Evolutionary conservation across 768 basidiomycete genomes (phyloP).

Genomic region (Antrodiella citrinella): DNA sequence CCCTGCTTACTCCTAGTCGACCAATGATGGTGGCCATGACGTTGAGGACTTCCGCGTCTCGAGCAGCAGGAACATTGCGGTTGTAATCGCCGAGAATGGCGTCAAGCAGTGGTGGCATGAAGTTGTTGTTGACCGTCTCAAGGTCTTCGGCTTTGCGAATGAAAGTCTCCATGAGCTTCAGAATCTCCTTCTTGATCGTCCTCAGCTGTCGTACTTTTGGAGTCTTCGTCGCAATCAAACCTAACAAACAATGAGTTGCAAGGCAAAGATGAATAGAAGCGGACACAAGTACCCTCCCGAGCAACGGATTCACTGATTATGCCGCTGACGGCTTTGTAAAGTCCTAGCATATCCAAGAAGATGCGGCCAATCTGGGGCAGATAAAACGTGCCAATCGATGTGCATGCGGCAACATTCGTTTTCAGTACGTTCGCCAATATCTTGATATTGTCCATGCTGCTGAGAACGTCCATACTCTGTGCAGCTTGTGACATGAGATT

Average conservation of each 20-base stretch:
- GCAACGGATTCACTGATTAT: conserved; percentile 93
- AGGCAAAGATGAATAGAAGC: not conserved
- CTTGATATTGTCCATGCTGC: conserved; percentile 90
- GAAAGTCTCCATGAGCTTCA: conserved; percentile 96
- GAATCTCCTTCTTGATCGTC: conserved; percentile 97
- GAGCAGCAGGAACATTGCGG: conserved; percentile 84
- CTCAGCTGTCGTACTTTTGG: conserved; percentile 91
- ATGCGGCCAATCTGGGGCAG: conserved; percentile 93
- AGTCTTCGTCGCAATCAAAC: conserved; percentile 89
- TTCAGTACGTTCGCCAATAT: conserved; percentile 95
- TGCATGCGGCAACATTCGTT: conserved; percentile 96
- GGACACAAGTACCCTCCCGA: conserved; percentile 54
- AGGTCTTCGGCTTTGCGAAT: conserved; percentile 96
- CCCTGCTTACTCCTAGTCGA: conserved; percentile 69
- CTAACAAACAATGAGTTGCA: conserved; percentile 30
- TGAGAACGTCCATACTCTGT: conserved; percentile 85
- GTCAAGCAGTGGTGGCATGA: conserved; percentile 92
- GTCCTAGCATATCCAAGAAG: conserved; percentile 95
- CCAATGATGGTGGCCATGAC: conserved; percentile 93
- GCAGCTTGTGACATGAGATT: conserved; percentile 94
- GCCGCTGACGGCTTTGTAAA: conserved; percentile 95
- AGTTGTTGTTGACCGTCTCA: conserved; percentile 82
- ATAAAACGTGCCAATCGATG: conserved; percentile 95
- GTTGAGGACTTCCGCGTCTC: conserved; percentile 96
- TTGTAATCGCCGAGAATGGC: conserved; percentile 98